phyloP scores from a whole-genome alignment of 139 green algal species.

The Auxenochlorella pyrenoidosa region DNA sequence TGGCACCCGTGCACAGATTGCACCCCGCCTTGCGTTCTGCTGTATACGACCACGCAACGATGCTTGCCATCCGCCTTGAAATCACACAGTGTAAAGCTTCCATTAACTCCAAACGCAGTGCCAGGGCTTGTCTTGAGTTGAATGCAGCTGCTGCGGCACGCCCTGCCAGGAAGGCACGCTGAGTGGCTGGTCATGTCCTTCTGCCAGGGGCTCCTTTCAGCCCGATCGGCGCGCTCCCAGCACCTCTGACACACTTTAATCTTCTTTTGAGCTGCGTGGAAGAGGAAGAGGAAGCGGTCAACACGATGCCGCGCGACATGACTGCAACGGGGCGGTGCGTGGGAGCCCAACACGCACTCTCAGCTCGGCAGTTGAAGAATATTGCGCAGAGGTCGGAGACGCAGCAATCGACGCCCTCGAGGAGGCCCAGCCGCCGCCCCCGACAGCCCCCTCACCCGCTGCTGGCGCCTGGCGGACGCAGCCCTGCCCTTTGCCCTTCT shows the following conservation, averaged over 20 bases:
- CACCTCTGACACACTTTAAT: background rate
- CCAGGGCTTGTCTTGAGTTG: no score
- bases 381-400: background rate
- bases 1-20: no score
- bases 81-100: no score
- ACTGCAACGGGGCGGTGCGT: constrained; percentile 58
- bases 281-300: constrained; percentile 6
- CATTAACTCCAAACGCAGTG: no score
- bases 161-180: no score
- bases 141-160: no score
- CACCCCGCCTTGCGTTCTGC: no score
- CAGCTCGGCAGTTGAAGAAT: background rate
- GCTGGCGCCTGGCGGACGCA: no score
- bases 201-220: no score
- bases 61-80: no score
- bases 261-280: background rate
- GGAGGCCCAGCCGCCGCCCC: background rate
- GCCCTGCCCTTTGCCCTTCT: background rate
- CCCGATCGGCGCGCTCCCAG: background rate
- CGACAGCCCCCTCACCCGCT: background rate
- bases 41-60: no score
- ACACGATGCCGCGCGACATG: constrained; percentile 56
- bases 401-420: background rate
- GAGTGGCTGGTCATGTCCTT: no score
- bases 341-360: background rate